A percentile compares a stretch with the other conserved stretches of the same genome.
Conservation (phyloP, 2,329 filamentous ascomycete species). For the Nakataea oryzae region DNA sequence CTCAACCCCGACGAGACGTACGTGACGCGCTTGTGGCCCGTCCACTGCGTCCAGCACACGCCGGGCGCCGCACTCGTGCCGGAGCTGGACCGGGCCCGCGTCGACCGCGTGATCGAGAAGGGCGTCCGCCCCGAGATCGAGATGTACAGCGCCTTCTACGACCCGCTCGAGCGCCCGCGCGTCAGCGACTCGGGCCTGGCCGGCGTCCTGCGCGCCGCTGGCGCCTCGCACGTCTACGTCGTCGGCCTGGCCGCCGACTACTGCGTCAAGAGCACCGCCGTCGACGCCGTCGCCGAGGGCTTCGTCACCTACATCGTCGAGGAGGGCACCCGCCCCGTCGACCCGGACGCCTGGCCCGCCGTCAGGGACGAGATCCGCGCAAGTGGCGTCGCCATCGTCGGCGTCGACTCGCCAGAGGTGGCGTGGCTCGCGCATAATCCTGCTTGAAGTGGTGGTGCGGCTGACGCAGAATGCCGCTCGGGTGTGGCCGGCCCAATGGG, state of each 20-base stretch:
- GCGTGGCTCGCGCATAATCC: constrained; percentile 7
- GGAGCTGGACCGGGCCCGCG: constrained; percentile 50
- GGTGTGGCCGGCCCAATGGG: background rate
- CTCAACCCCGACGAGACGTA: constrained; percentile 51
- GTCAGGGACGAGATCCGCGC: constrained; percentile 41
- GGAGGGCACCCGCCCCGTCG: constrained; percentile 68
- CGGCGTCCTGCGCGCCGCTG: constrained; percentile 39
- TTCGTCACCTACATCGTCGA: constrained; percentile 68
- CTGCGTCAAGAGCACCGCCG: constrained; percentile 74
- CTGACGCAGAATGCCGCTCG: background rate
- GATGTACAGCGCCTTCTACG: constrained; percentile 90
- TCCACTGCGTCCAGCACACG: constrained; percentile 74
- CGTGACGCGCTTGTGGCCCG: constrained; percentile 70
- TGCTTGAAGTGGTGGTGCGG: background rate
- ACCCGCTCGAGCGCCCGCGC: constrained; percentile 57
- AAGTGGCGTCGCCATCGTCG: constrained; percentile 53
- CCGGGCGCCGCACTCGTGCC: constrained; percentile 62
- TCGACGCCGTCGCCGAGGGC: constrained; percentile 66
- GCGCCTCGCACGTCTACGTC: constrained; percentile 70
- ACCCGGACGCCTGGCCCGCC: constrained; percentile 46
- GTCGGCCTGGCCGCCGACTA: constrained; percentile 83
- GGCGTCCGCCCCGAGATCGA: constrained; percentile 66
- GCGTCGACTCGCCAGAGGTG: constrained; percentile 44
- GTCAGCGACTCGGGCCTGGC: constrained; percentile 55
- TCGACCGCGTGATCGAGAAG: constrained; percentile 69